Conservation (phyloP, 805 yeast species). For the Yamadazyma nakazawae region DNA sequence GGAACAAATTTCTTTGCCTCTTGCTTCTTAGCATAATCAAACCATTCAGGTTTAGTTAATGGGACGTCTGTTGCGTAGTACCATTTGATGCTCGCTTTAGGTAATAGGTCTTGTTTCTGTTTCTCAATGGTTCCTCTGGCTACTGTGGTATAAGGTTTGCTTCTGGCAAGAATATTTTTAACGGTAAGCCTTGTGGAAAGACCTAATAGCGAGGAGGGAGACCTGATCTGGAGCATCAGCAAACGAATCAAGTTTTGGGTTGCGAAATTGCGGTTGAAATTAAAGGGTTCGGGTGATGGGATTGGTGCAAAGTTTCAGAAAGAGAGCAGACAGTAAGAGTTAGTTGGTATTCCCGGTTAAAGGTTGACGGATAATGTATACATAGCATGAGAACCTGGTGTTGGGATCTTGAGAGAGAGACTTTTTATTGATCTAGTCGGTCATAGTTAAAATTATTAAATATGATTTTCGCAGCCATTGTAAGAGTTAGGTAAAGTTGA, state of each 20-base stretch:
- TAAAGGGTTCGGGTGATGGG: not conserved
- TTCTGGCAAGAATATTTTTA: constrained; percentile 1
- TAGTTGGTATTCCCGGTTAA: too few relatives aligned
- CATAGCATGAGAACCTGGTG: too few relatives aligned
- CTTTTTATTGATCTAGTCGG: too few relatives aligned
- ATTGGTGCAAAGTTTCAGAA: not conserved
- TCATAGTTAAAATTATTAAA: not conserved
- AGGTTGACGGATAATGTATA: too few relatives aligned
- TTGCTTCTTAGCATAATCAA: constrained; percentile 47
- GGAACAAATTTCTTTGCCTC: constrained; percentile 61
- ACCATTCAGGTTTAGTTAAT: constrained; percentile 59
- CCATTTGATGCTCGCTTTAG: constrained; percentile 49
- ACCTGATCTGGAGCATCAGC: constrained; percentile 1
- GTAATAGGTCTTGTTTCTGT: constrained; percentile 7
- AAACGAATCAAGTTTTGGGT: not conserved
- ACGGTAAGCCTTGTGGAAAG: constrained; percentile 4
- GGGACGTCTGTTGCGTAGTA: constrained; percentile 84
- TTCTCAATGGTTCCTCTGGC: constrained; percentile 8
- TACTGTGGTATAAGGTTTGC: constrained; percentile 10
- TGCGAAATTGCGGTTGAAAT: not conserved
- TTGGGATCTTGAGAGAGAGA: too few relatives aligned
- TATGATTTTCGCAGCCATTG: not conserved
- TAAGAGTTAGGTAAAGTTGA: too few relatives aligned
- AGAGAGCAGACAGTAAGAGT: not conserved
- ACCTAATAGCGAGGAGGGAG: not conserved